Base-by-base conservation (phyloP, 176 grass and related monocot species). In the Cenchrus purpureus region DNA sequence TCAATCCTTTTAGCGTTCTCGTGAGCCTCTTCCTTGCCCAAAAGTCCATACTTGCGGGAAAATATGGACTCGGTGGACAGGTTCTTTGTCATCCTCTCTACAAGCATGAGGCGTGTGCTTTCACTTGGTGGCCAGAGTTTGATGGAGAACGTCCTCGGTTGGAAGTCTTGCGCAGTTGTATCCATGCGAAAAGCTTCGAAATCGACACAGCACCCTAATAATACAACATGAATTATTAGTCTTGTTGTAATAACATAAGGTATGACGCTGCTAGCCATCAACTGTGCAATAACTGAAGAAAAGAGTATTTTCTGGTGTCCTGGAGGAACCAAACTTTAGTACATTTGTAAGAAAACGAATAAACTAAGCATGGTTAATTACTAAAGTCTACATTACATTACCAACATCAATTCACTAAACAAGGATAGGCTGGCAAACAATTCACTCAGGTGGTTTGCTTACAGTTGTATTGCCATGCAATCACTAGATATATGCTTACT, bases 71-170 rank as follows among this genome's bases (percentile, higher is more conserved):
- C 59, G 0, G 59, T 62, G 22, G 59, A 62, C 59, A 62, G 59
- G 10, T 62, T 62, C n/a, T 62, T 28, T 8, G 59, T 28, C 59
- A 62, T 62, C 59, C 59, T 62, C 59, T 62, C 59, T 62, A 62
- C 59, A 62, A 62, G n/a, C 59, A 62, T 28, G 59, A 62, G n/a
- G 10, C 59, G 59, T 12, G 59, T 62, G n/a, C 59, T 62, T 62
- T 62, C 59, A 62, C 59, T 62, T 12, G 59, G 59, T 62, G 59
- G 59, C 59, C 59, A 62, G 9, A 62, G 59, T n/a, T 62, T 62
- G 59, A 62, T 62, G 22, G 59, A 62, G 59, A 62, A 62, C 20
- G 59, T 62, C 59, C 59, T 62, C n/a, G 59, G 59, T 28, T 62
- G 59, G 59, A 62, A 62, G 20, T 28, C 59, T 28, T 62, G 59